These are phyloP conservation scores for Fusarium nelsonii DNA, from an alignment of 2,329 filamentous ascomycete species.

Conservation along the genomic window DNA sequence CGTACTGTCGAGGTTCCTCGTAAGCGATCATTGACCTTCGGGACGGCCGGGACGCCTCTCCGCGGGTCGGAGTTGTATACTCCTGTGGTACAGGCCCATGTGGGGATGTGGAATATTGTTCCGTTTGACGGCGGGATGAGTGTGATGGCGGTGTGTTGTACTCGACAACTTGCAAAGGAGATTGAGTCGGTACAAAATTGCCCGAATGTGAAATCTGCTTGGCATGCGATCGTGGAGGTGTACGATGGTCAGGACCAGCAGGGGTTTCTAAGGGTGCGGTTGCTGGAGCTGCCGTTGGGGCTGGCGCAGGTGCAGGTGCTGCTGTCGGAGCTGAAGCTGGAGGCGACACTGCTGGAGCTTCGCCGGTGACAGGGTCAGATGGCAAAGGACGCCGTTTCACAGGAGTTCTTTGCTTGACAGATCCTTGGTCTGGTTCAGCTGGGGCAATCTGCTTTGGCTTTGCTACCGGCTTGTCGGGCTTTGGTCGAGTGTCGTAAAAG, in stretches of 20 bases:
- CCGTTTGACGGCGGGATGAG: slow-evolving; percentile 51
- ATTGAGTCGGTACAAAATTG: slow-evolving; percentile 62
- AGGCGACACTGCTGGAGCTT: slow-evolving; percentile 54
- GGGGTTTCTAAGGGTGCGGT: slow-evolving; percentile 49
- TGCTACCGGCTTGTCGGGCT: slow-evolving; percentile 75
- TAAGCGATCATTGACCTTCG: slow-evolving; percentile 54
- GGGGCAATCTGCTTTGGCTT: slow-evolving; percentile 62
- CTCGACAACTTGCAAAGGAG: slow-evolving; percentile 66
- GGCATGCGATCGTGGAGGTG: slow-evolving; percentile 62
- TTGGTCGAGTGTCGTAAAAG: slow-evolving; percentile 91
- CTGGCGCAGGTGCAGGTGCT: slow-evolving; percentile 13
- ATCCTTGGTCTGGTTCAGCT: slow-evolving; percentile 55
- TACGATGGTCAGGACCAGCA: slow-evolving; percentile 59
- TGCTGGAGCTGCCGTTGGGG: slow-evolving; percentile 9
- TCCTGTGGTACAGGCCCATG: slow-evolving; percentile 42
- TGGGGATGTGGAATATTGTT: slow-evolving; percentile 55
- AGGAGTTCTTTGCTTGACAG: slow-evolving; percentile 65
- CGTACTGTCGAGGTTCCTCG: slow-evolving; percentile 52
- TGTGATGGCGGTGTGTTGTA: slow-evolving; percentile 59
- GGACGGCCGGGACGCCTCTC: slow-evolving; percentile 49
- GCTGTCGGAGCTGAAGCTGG: slow-evolving; percentile 23
- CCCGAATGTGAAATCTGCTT: slow-evolving; percentile 54
- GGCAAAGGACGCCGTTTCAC: slow-evolving; percentile 89
- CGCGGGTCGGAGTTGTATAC: slow-evolving; percentile 39
- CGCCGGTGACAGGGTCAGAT: slow-evolving; percentile 76